Conservation (phyloP, 352 stramenopile species). For the Pythium aphanidermatum region DNA sequence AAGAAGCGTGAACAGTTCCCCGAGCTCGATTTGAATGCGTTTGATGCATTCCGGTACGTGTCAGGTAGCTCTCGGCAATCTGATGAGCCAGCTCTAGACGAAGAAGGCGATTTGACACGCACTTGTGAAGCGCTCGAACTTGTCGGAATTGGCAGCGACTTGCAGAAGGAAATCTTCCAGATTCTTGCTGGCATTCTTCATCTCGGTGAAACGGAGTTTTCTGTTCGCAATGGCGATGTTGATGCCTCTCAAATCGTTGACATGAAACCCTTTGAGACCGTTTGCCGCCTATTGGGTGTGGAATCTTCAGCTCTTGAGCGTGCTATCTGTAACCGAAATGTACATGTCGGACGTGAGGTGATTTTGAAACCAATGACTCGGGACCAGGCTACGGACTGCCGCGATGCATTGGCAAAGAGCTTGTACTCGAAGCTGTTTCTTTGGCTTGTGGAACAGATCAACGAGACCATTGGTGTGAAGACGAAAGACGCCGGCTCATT, state of each 20-base stretch:
- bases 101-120: constrained; percentile 51
- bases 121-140: constrained; percentile 86
- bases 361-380: constrained; percentile 80
- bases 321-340: constrained; percentile 73
- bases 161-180: constrained; percentile 84
- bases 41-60: constrained; percentile 67
- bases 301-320: constrained; percentile 47
- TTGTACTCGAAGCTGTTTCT: constrained; percentile 94
- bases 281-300: constrained; percentile 55
- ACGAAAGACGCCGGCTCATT: constrained; percentile 47
- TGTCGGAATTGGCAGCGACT: constrained; percentile 79
- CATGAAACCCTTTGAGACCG: constrained; percentile 45
- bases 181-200: constrained; percentile 89
- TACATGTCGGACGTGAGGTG: constrained; percentile 77
- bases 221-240: constrained; percentile 58
- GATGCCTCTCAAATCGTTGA: constrained; percentile 66
- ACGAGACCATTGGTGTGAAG: constrained; percentile 82
- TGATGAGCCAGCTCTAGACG: constrained; percentile 35
- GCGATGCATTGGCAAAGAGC: constrained; percentile 94
- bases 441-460: constrained; percentile 94
- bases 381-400: constrained; percentile 73
- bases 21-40: constrained; percentile 41
- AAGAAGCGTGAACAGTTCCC: constrained; percentile 48
- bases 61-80: constrained; percentile 20
- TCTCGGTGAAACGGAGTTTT: constrained; percentile 88